phyloP scores from a whole-genome alignment of 1,139 yeast genomes.

The Saccharomyces hybrid region DNA sequence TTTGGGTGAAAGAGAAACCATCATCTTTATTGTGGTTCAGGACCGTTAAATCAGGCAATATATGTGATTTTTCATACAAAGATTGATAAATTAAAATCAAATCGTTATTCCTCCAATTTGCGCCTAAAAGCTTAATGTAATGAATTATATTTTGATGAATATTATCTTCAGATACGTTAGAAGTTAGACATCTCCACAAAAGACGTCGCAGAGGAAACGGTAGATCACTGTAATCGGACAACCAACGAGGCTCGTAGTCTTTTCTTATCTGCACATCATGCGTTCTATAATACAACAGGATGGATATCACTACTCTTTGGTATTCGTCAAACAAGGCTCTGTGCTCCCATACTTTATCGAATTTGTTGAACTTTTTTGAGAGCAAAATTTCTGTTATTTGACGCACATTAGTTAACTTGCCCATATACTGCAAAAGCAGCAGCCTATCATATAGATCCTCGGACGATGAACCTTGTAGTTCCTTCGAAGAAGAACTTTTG shows the following conservation, averaged over 20 bases:
- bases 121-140: neutral
- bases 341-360: conserved; percentile 15
- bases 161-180: neutral
- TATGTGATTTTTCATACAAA: conserved; percentile 11
- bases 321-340: conserved; percentile 12
- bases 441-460: conserved; percentile 17
- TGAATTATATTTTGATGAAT: neutral
- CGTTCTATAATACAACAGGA: conserved; percentile 22
- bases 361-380: conserved; percentile 15
- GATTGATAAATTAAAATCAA: conserved; percentile 15
- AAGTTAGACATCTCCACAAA: conserved; percentile 20
- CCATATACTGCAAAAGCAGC: conserved; percentile 18
- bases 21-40: neutral
- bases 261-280: conserved; percentile 11
- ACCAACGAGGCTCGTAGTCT: conserved; percentile 15
- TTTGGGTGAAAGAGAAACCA: conserved; percentile 3
- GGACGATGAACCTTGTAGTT: conserved; percentile 1
- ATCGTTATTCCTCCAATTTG: conserved; percentile 1
- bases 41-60: conserved; percentile 5
- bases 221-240: conserved; percentile 14
- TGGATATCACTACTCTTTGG: conserved; percentile 16
- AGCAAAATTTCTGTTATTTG: conserved; percentile 15
- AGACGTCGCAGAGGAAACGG: conserved; percentile 22
- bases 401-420: conserved; percentile 8
- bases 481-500: neutral